Evolutionary conservation across 176 grass and related monocot species (phyloP).

Genomic region (Carex kokanica): DNA sequence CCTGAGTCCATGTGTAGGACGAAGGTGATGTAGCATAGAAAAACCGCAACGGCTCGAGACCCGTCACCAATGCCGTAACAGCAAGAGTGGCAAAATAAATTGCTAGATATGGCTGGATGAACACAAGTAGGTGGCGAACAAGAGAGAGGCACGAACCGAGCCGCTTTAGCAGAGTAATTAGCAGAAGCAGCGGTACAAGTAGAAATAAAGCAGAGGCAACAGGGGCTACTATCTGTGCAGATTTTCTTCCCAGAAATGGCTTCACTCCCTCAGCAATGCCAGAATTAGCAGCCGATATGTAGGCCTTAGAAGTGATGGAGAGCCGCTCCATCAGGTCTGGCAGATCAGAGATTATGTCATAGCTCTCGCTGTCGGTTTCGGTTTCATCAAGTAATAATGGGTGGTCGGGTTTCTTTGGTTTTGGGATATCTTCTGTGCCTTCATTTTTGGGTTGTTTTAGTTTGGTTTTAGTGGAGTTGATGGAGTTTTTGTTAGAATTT

Average conservation of each 20-base stretch:
- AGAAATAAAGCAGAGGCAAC: constrained; percentile 55
- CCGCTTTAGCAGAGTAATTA: constrained; percentile 60
- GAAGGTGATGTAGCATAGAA: constrained; percentile 87
- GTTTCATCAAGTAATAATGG: constrained; percentile 40
- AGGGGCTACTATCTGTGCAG: constrained; percentile 47
- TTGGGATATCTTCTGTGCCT: constrained; percentile 15
- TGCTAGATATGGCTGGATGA: constrained; percentile 93
- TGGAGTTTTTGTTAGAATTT: constrained; percentile 36
- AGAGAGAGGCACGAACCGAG: constrained; percentile 68
- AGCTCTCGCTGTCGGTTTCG: constrained; percentile 36
- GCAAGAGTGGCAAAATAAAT: constrained; percentile 97
- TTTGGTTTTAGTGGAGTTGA: constrained; percentile 50
- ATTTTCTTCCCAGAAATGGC: constrained; percentile 61
- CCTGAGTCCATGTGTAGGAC: constrained; percentile 90
- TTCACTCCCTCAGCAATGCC: constrained; percentile 63
- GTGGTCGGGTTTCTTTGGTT: constrained; percentile 28
- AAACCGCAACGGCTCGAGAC: constrained; percentile 87
- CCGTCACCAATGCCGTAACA: constrained; percentile 55
- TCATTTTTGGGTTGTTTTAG: constrained; percentile 30
- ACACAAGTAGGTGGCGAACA: constrained; percentile 59
- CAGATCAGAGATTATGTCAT: constrained; percentile 75
- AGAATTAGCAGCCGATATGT: constrained; percentile 78
- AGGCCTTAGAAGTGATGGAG: constrained; percentile 71
- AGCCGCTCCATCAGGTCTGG: constrained; percentile 76
- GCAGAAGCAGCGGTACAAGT: constrained; percentile 57